Evolutionary conservation across 2,329 filamentous ascomycete genomes (phyloP), one percentile per base, ranked within the genome.

Genomic region (Neoascochyta sp.): DNA sequence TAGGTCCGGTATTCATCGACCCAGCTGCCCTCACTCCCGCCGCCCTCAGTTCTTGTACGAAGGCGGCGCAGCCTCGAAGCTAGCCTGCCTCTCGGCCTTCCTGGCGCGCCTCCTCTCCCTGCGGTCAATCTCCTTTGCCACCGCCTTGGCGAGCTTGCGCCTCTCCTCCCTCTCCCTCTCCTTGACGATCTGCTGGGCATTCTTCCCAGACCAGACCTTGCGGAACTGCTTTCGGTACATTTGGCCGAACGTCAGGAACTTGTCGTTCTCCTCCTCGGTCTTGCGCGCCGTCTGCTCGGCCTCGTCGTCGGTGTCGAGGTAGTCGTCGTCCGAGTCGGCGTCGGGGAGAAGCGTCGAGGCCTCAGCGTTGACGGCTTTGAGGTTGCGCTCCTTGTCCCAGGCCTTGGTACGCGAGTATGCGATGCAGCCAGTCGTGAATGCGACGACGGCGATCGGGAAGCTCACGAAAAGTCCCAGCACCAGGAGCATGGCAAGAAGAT

Each of bases 251-350:
- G 50, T 56, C 21, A 53, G 25, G 25, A 36, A 31, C 25, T 39
- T 44, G 38, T 56, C 52, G n/a, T 40, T 38, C 23, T 50, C 45
- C 34, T 54, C 54, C 25, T 58, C 51, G 5, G 42, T 48, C 43
- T 55, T 54, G 43, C 45, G 46, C 40, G 52, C 38, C 9, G 45
- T 50, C 36, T 45, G 30, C 20, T 57, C 51, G 20, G 41, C 39
- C 36, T 58, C 54, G 24, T 58, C 54, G 9, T 58, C 52, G 14
- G 52, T 55, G 41, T 58, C 51, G 35, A 47, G 39, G 34, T 48
- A 55, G 29, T 56, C 54, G 29, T 56, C 54, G 23, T 43, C 45
- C 7, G 51, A 47, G 17, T 49, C 47, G 18, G 45, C 41, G 14
- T 47, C 40, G 10, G 36, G 32, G 16, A 52, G 31, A 3, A 47